These are phyloP conservation scores for Blepharisma stoltei DNA, from an alignment of 73 alveolate species.

Conservation along the genomic window DNA sequence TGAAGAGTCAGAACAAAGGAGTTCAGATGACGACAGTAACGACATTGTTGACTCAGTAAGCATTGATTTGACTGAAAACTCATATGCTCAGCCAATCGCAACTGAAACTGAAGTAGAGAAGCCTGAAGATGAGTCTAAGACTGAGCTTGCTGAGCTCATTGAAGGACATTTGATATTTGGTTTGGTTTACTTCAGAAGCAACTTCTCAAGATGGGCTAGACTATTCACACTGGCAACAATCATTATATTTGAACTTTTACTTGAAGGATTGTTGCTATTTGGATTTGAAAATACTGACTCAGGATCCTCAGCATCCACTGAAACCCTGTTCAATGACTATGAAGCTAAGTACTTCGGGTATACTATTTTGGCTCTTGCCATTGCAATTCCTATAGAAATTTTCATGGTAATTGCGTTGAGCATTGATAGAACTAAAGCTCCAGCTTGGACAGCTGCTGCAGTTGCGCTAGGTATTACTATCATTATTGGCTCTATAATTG, in stretches of 20 bases:
- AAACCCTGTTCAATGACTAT: background rate
- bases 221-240: background rate
- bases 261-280: background rate
- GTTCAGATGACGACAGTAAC: background rate
- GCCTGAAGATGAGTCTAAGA: background rate
- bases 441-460: background rate
- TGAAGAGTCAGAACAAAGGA: background rate
- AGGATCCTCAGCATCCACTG: background rate
- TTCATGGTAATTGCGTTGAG: background rate
- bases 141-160: background rate
- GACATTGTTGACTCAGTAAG: background rate
- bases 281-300: conserved; percentile 1
- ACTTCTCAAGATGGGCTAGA: background rate
- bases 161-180: conserved; percentile 23
- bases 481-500: background rate
- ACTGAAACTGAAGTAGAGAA: background rate
- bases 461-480: background rate
- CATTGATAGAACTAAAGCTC: background rate
- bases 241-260: no score
- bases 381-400: background rate
- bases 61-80: background rate
- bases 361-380: conserved; percentile 2
- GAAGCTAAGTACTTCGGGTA: conserved; percentile 6
- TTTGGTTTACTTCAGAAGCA: background rate
- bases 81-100: background rate